Evolutionary conservation across 2,329 filamentous ascomycete species (phyloP), one percentile per base, ranked within the genome.

Genomic region (Tolypocladium amazonense): DNA sequence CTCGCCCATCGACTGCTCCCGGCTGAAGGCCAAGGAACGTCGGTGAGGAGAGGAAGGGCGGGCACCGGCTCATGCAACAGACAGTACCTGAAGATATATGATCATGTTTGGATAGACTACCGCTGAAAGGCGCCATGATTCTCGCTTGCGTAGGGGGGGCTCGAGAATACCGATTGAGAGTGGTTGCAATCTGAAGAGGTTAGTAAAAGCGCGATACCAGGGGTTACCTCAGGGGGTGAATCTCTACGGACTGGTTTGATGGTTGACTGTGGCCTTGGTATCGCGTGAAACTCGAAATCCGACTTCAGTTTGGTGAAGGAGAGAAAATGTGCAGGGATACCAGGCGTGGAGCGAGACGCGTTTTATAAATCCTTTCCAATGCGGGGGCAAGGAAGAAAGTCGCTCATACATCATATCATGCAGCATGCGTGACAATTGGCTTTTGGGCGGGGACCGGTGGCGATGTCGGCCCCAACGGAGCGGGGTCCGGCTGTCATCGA

Each of bases 41-140:
- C 35, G 35, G 15, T 9, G 25, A 14, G 45, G 6, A 45, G 23
- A 56, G 43, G 61, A 67, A 64, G 64, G 63, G 65, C 60, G 69
- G 73, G 77, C 84, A 87, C 84, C 84, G 84, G 84, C 82, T 81
- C 84, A 87, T 82, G 82, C 82, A 77, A 77, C 69, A 73, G 70
- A 74, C 70, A 72, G 75, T 77, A 77, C 75, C 74, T 76, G 70
- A 74, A 67, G 65, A 65, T 61, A 62, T 59, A 66, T 69, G 66
- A 71, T 73, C 72, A 72, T 67, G 59, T 65, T 64, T 73, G 72
- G 72, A 75, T 67, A 72, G 58, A 62, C 62, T 69, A 71, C 70
- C 67, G 65, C 64, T 60, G 65, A 72, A 74, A 69, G 71, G 65
- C 59, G 67, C 67, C 72, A 74, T 73, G 68, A 60, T 66, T 65